Evolutionary conservation across 345 rosid species (phyloP).

Genomic region (Durio zibethinus): DNA sequence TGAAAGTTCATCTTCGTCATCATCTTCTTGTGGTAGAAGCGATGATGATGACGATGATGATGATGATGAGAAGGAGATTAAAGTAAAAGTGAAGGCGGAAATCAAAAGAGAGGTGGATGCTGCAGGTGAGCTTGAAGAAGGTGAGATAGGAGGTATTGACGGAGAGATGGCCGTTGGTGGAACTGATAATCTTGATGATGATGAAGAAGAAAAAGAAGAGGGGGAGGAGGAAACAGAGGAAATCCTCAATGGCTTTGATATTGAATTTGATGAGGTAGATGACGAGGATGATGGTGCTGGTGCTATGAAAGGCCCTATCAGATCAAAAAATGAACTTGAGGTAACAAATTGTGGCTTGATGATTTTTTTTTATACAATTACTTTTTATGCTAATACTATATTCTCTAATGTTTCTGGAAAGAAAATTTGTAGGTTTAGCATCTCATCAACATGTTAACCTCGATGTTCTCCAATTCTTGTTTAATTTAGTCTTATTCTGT

Average conservation of each 20-base stretch:
- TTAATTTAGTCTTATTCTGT: background rate
- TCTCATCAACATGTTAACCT: background rate
- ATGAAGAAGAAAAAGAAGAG: slow-evolving; percentile 17
- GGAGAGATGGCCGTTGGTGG: slow-evolving; percentile 21
- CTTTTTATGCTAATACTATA: background rate
- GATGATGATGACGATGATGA: slow-evolving; percentile 15
- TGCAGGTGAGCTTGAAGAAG: slow-evolving; percentile 39
- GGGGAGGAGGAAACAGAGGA: slow-evolving; percentile 34
- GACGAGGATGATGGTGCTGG: slow-evolving; percentile 41
- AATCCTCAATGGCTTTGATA: slow-evolving; percentile 52
- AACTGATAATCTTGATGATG: slow-evolving; percentile 3
- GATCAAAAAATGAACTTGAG: slow-evolving; percentile 80
- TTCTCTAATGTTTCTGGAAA: slow-evolving; percentile 2
- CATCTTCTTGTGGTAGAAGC: slow-evolving; percentile 35
- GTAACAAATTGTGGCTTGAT: slow-evolving; percentile 37
- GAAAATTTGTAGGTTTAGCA: background rate
- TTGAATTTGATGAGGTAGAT: slow-evolving; percentile 39
- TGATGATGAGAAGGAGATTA: slow-evolving; percentile 14
- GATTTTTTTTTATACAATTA: background rate
- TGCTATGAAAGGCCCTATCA: slow-evolving; percentile 50
- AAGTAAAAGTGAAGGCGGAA: slow-evolving; percentile 22
- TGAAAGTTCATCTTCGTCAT: slow-evolving; percentile 39
- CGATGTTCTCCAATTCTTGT: background rate
- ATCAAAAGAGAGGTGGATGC: slow-evolving; percentile 22
- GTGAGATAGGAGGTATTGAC: slow-evolving; percentile 36